Conservation (phyloP, 345 rosid genomes). For the Eucalyptus sp. region DNA sequence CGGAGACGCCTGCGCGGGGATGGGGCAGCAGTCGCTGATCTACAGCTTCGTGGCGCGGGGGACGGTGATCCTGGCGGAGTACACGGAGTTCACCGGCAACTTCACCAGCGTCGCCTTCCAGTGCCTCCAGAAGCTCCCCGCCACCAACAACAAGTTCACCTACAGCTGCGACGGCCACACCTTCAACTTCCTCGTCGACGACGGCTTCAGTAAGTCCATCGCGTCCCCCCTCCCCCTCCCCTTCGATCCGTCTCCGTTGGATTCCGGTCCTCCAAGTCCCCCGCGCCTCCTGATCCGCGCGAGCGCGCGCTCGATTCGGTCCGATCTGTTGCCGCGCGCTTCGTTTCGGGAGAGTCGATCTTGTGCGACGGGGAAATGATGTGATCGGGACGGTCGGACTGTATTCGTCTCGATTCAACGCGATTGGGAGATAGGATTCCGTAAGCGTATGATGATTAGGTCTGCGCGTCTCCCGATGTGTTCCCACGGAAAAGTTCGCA, state of each 20-base stretch:
- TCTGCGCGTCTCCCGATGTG: not conserved
- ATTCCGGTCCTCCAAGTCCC: not conserved
- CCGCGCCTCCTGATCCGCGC: not conserved
- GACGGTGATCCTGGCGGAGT: constrained; percentile 47
- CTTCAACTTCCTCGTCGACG: constrained; percentile 53
- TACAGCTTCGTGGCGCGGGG: constrained; percentile 69
- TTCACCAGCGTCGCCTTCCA: constrained; percentile 56
- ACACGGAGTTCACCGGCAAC: constrained; percentile 59
- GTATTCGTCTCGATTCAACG: not conserved
- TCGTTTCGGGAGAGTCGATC: not conserved
- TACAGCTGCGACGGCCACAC: constrained; percentile 73
- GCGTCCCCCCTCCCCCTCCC: not conserved
- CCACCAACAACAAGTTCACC: constrained; percentile 53
- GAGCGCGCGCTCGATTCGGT: not conserved
- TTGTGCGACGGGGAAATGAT: not conserved
- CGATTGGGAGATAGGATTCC: not conserved
- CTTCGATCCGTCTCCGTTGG: not conserved
- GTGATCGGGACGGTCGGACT: not conserved
- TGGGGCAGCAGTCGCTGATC: constrained; percentile 67
- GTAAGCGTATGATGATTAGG: not conserved
- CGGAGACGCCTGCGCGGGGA: not conserved
- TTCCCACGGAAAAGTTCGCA: not conserved
- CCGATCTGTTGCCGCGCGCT: not conserved
- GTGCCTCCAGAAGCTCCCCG: constrained; percentile 67
- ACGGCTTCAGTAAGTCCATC: constrained; percentile 40